phyloP scores from a whole-genome alignment of 345 rosid genomes.

The Reutealis trisperma region DNA sequence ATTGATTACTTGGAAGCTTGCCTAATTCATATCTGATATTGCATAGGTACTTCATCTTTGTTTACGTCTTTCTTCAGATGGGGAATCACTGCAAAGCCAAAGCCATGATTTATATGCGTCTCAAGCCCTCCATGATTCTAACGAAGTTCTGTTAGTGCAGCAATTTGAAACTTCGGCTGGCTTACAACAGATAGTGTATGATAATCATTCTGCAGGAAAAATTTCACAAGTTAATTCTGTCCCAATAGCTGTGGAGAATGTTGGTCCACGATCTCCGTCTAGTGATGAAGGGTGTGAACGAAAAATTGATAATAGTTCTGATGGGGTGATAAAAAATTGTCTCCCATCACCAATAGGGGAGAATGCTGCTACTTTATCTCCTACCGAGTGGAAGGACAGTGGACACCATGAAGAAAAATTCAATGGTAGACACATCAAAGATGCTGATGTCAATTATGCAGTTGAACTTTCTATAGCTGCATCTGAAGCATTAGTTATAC shows the following conservation, averaged over 20 bases:
- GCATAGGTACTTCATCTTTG: conserved; percentile 43
- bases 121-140: conserved; percentile 15
- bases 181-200: conserved; percentile 11
- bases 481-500: conserved; percentile 63
- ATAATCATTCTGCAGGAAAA: conserved; percentile 1
- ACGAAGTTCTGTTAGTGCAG: conserved; percentile 10
- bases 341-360: conserved; percentile 7
- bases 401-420: conserved; percentile 19
- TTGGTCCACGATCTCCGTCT: conserved; percentile 4
- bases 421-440: conserved; percentile 23
- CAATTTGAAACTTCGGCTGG: conserved; percentile 28
- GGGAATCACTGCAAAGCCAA: conserved; percentile 28
- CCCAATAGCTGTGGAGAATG: conserved; percentile 15
- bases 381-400: conserved; percentile 1
- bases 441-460: conserved; percentile 42
- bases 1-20: background rate
- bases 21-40: conserved; percentile 5
- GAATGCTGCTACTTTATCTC: conserved; percentile 13
- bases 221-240: conserved; percentile 14
- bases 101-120: conserved; percentile 21
- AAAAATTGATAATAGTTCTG: conserved; percentile 12
- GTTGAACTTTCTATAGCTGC: conserved; percentile 68
- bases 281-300: conserved; percentile 10
- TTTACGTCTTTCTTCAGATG: conserved; percentile 40
- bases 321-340: background rate